phyloP scores from a whole-genome alignment of 1,284 basidiomycete species.

The Polyporus tsugae region DNA sequence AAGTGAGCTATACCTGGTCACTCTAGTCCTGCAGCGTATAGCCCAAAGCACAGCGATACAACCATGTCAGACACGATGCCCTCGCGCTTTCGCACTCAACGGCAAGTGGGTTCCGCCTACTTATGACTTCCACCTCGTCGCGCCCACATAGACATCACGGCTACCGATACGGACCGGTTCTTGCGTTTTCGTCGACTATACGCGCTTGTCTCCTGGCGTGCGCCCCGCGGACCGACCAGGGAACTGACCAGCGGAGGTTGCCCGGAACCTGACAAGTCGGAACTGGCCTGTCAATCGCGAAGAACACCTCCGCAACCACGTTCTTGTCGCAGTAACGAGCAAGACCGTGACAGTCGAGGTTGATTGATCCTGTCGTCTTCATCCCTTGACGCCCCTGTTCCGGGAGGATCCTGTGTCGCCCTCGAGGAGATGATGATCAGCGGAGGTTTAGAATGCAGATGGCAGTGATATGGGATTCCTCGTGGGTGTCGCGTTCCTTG shows the following conservation, averaged over 20 bases:
- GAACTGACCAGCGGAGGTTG: background rate
- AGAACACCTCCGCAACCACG: background rate
- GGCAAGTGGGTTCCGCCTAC: too few relatives aligned
- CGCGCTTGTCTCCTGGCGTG: background rate
- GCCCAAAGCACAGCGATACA: too few relatives aligned
- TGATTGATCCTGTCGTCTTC: background rate
- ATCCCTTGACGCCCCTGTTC: slow-evolving; percentile 10
- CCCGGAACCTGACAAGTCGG: background rate
- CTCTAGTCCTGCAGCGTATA: too few relatives aligned
- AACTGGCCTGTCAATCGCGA: background rate
- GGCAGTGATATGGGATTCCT: background rate
- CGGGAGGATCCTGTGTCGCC: slow-evolving; percentile 2
- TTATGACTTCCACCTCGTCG: too few relatives aligned
- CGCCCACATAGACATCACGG: too few relatives aligned
- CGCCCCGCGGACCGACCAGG: background rate
- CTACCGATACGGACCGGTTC: too few relatives aligned
- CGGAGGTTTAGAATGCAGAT: background rate
- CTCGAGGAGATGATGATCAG: background rate
- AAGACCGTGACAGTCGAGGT: background rate
- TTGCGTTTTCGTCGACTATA: background rate
- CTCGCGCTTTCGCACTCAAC: too few relatives aligned
- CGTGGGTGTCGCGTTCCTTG: background rate
- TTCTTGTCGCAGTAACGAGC: background rate
- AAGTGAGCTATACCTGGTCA: too few relatives aligned
- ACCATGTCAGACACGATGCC: too few relatives aligned